phyloP scores from a whole-genome alignment of 1,284 basidiomycete genomes.

The Wallemia ichthyophaga region DNA sequence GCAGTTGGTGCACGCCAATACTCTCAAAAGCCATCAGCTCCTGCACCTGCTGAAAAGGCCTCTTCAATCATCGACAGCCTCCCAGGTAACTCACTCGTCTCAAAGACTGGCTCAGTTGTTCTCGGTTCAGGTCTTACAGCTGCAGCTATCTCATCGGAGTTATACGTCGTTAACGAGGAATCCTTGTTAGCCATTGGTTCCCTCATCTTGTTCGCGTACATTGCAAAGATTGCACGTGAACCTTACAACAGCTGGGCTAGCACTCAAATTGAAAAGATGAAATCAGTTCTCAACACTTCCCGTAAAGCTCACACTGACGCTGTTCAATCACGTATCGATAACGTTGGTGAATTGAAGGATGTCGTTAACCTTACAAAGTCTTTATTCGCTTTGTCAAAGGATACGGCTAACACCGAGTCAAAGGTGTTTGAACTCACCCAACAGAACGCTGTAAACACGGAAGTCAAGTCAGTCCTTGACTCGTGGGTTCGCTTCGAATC shows the following conservation, averaged over 20 bases:
- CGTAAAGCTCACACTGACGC: slow-evolving; percentile 73
- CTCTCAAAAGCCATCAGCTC: slow-evolving; percentile 13
- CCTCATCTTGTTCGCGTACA: slow-evolving; percentile 55
- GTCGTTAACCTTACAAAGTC: slow-evolving; percentile 66
- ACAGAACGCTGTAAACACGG: slow-evolving; percentile 53
- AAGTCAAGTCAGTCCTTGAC: slow-evolving; percentile 84
- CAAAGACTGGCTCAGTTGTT: slow-evolving; percentile 75
- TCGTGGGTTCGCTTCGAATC: slow-evolving; percentile 96
- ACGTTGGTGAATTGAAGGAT: slow-evolving; percentile 76
- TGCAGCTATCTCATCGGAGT: slow-evolving; percentile 82
- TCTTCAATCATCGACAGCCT: slow-evolving; percentile 69
- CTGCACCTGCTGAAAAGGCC: slow-evolving; percentile 57
- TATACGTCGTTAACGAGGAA: slow-evolving; percentile 94
- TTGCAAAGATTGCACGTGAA: slow-evolving; percentile 45
- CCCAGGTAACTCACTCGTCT: slow-evolving; percentile 69
- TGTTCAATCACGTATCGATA: slow-evolving; percentile 70
- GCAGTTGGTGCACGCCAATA: not conserved
- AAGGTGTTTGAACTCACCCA: slow-evolving; percentile 74
- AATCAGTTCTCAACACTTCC: slow-evolving; percentile 46
- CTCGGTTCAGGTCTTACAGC: slow-evolving; percentile 71
- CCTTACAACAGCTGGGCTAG: slow-evolving; percentile 87
- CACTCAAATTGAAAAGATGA: slow-evolving; percentile 50
- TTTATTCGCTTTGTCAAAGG: slow-evolving; percentile 82
- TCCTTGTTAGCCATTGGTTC: slow-evolving; percentile 54
- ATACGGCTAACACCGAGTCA: slow-evolving; percentile 71